Evolutionary conservation across 1,139 yeast genomes (phyloP).

Genomic region (Taphrina confusa): DNA sequence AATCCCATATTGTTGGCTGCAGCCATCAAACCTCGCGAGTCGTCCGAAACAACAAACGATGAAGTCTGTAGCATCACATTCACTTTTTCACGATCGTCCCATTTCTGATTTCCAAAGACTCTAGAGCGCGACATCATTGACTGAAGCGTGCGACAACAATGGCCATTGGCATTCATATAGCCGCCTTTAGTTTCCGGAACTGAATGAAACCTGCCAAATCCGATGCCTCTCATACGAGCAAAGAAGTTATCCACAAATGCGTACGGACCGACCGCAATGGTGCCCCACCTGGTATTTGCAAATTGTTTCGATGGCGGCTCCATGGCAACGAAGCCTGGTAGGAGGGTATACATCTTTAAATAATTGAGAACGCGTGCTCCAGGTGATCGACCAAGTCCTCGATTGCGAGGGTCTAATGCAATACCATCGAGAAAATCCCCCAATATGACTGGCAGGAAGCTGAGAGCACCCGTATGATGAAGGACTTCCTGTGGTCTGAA

Average conservation of each 20-base stretch:
- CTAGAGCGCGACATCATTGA: neutral
- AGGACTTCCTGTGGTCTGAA: neutral
- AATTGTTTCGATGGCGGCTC: conserved; percentile 14
- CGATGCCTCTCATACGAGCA: neutral
- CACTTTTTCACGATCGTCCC: conserved; percentile 1
- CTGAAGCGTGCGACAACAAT: neutral
- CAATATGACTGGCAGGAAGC: neutral
- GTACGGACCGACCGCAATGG: conserved; percentile 1
- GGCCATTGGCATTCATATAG: conserved; percentile 1
- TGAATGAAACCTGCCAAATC: neutral
- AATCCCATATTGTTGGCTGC: neutral
- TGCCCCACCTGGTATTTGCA: neutral
- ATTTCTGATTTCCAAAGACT: conserved; percentile 4
- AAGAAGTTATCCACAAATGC: conserved; percentile 9
- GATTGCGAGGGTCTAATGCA: neutral
- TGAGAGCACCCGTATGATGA: neutral
- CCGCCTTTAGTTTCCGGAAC: neutral
- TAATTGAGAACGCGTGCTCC: neutral
- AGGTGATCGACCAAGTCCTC: neutral
- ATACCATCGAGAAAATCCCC: neutral
- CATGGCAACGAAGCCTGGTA: conserved; percentile 2
- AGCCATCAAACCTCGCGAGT: neutral
- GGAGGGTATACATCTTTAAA: neutral
- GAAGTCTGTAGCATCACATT: neutral
- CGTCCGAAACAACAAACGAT: neutral